Evolutionary conservation across 2,329 filamentous ascomycete genomes (phyloP), one percentile per base, ranked within the genome.

Genomic region (Pseudogymnoascus sp.): DNA sequence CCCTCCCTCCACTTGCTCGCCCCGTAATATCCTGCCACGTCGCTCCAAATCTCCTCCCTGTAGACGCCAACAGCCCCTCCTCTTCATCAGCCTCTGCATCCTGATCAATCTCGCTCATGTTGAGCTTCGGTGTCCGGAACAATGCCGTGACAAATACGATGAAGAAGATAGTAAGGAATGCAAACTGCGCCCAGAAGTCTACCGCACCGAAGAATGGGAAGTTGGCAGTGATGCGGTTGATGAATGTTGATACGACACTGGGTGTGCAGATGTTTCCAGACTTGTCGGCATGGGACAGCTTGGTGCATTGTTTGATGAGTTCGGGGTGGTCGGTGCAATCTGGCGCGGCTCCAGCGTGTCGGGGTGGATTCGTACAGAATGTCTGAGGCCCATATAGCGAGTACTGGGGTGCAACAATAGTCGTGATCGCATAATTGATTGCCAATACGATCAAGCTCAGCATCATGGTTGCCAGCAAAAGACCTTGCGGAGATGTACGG

Each of bases 101-200:
- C 66, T 93, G 90, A 68, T 97, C 95, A 6, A 96, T 75, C 71
- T 93, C 86, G 54, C 84, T 83, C 63, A 93, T 80, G 69, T 93
- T 86, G 37, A 96, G 76, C 71, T 83, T 87, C 0, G 93, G 93
- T 1, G 91, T 86, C 45, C 89, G 86, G 81, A 97, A 88, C 0
- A 97, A 77, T 2, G 89, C 86, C 0, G 90, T 89, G 21, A 91
- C 65, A 69, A 96, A 90, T 11, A 96, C 87, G 63, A 96, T 77
- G 8, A 96, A 75, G 75, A 96, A 97, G 18, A 97, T 81, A 36
- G 77, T 88, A 47, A 99, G 77, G 77, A 99, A 97, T 11, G 83
- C 89, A 73, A 97, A 97, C 71, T 99, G 95, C 0, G 92, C 90
- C 92, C 93, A 99, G 75, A 97, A 99, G 69, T 91, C 84, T n/a